Conservation (phyloP, 306 rosid species). For the Malus asiatica region DNA sequence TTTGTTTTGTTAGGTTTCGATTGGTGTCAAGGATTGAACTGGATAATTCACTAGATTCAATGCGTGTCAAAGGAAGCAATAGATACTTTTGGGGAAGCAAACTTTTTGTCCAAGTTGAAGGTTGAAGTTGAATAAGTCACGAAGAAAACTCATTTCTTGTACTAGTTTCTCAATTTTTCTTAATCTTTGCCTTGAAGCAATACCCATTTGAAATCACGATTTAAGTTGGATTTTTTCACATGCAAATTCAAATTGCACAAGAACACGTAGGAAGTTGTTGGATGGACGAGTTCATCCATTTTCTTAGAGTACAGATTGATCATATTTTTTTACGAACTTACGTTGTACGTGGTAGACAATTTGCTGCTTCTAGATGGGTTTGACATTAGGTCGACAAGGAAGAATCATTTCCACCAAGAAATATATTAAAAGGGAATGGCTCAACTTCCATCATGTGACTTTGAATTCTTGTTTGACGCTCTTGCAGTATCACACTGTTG, state of each 20-base stretch:
- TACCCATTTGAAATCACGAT: neutral
- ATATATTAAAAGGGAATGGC: neutral
- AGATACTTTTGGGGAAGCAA: neutral
- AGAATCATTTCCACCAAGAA: neutral
- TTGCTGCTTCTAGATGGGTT: neutral
- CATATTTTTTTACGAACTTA: neutral
- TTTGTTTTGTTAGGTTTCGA: neutral
- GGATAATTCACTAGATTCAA: neutral
- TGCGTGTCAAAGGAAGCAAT: neutral
- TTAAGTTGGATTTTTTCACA: neutral
- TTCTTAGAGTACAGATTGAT: neutral
- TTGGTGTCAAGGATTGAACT: neutral
- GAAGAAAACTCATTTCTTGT: neutral
- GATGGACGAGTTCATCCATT: neutral
- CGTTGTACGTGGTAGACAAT: neutral
- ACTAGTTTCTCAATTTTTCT: neutral
- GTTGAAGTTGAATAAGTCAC: neutral
- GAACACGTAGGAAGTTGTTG: neutral
- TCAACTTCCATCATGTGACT: neutral
- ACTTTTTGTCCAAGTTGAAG: too few species aligned
- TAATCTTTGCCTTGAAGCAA: neutral
- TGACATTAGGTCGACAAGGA: neutral
- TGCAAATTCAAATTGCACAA: neutral
- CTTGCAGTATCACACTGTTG: neutral
- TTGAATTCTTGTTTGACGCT: slow-evolving; percentile 8